Conservation (phyloP, 2,329 filamentous ascomycete species). For the Ceratocystis lukuohia region DNA sequence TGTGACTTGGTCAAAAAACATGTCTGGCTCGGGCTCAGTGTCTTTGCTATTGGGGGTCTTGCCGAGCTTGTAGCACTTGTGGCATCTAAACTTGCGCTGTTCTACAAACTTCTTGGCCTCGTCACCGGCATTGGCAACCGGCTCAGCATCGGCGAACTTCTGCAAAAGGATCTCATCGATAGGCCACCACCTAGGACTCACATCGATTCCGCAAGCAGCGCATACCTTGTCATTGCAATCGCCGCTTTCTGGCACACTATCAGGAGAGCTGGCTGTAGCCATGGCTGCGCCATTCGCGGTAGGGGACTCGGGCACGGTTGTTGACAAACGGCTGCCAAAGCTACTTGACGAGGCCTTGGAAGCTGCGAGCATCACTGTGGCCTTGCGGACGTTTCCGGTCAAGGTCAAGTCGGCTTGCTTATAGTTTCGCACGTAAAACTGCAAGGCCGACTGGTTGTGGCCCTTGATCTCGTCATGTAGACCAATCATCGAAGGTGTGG, state of each 20-base stretch:
- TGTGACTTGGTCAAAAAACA: conserved; percentile 10
- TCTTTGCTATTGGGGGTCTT: conserved; percentile 28
- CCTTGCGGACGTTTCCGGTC: conserved; percentile 86
- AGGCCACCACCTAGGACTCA: conserved; percentile 62
- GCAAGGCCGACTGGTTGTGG: conserved; percentile 55
- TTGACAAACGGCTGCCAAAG: conserved; percentile 42
- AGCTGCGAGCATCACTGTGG: conserved; percentile 52
- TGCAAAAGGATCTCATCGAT: conserved; percentile 40
- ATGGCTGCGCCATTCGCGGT: conserved; percentile 20
- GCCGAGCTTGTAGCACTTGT: conserved; percentile 53
- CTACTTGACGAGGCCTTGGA: conserved; percentile 27
- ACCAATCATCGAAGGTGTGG: conserved; percentile 38
- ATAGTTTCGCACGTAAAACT: conserved; percentile 76
- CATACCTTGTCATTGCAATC: conserved; percentile 42
- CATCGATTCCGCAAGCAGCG: conserved; percentile 52
- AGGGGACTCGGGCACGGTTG: conserved; percentile 27
- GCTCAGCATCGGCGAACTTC: conserved; percentile 38
- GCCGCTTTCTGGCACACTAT: conserved; percentile 23
- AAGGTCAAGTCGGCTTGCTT: conserved; percentile 87
- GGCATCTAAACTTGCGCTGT: conserved; percentile 55
- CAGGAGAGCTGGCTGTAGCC: conserved; percentile 10
- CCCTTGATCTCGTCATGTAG: conserved; percentile 14
- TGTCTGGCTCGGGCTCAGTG: conserved; percentile 23
- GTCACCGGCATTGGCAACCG: conserved; percentile 32
- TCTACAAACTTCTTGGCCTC: conserved; percentile 47